Evolutionary conservation across 2,329 filamentous ascomycete genomes (phyloP).

Genomic region (Thelonectria blattea): DNA sequence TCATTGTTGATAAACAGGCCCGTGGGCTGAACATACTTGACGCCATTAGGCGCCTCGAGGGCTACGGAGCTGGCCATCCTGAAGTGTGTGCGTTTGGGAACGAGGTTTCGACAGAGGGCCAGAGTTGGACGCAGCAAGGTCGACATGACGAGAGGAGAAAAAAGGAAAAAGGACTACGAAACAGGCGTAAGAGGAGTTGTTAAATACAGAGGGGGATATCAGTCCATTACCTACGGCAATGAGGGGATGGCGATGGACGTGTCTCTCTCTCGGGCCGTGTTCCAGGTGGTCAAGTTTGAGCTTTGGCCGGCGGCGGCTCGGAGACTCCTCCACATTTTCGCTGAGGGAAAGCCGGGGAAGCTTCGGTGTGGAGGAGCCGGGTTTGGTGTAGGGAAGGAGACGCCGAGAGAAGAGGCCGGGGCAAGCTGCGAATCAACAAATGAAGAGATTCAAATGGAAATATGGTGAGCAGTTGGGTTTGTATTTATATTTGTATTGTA

Average conservation of each 20-base stretch:
- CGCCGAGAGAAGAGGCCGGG: background rate
- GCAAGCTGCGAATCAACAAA: no score
- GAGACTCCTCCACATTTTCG: conserved; percentile 14
- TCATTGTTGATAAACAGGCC: conserved; percentile 88
- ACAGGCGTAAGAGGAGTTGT: background rate
- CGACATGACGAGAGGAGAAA: background rate
- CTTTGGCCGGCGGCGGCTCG: conserved; percentile 9
- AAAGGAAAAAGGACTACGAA: background rate
- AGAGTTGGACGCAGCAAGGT: conserved; percentile 21
- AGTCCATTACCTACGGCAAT: conserved; percentile 12
- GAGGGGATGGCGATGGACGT: background rate
- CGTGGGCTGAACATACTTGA: conserved; percentile 73
- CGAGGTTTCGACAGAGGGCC: conserved; percentile 18
- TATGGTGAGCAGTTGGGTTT: no score
- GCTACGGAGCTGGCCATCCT: conserved; percentile 51
- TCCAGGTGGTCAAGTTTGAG: background rate
- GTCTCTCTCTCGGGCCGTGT: background rate
- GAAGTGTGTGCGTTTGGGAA: conserved; percentile 16
- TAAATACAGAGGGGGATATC: conserved; percentile 8
- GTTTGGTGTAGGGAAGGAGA: conserved; percentile 1
- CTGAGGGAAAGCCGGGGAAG: conserved; percentile 7
- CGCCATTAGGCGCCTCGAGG: conserved; percentile 79
- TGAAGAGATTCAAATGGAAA: no score
- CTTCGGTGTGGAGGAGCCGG: conserved; percentile 5
- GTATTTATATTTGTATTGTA: no score